Percentiles rank a stretch among this genome's conserved stretches.
phyloP scores from a whole-genome alignment of 805 yeast genomes.

The Sugiyamaella mastotermitis region DNA sequence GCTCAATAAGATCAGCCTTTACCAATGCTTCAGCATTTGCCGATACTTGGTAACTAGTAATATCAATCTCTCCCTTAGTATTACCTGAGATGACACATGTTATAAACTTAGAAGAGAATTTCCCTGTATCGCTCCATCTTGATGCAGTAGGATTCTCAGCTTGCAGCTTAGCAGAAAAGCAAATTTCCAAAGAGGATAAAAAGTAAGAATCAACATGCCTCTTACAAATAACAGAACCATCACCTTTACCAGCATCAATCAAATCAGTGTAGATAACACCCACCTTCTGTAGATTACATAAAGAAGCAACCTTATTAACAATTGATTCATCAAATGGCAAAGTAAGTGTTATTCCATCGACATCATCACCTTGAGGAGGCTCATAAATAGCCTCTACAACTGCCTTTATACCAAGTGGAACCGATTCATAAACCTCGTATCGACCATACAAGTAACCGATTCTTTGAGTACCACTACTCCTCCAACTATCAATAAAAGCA shows the following conservation, averaged over 20 bases:
- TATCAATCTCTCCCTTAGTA: slow-evolving; percentile 78
- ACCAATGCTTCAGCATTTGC: slow-evolving; percentile 83
- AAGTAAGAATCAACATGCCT: slow-evolving; percentile 91
- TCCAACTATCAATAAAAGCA: slow-evolving; percentile 86
- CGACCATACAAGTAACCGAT: slow-evolving; percentile 79
- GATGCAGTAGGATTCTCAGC: slow-evolving; percentile 53
- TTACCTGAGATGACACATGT: slow-evolving; percentile 96
- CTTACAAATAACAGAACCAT: slow-evolving; percentile 87
- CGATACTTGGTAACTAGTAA: slow-evolving; percentile 84
- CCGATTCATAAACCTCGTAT: slow-evolving; percentile 70
- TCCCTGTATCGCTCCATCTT: slow-evolving; percentile 56
- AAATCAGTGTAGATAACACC: slow-evolving; percentile 90
- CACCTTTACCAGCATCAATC: slow-evolving; percentile 76
- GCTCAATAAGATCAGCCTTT: slow-evolving; percentile 75
- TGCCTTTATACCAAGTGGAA: slow-evolving; percentile 91
- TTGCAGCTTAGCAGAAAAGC: slow-evolving; percentile 80
- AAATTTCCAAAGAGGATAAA: slow-evolving; percentile 77
- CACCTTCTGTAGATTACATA: slow-evolving; percentile 60
- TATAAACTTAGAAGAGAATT: slow-evolving; percentile 81
- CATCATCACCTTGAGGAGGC: slow-evolving; percentile 81
- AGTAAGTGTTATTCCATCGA: slow-evolving; percentile 74
- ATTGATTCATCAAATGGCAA: slow-evolving; percentile 42
- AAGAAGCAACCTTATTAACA: slow-evolving; percentile 48
- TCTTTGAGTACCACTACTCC: slow-evolving; percentile 81
- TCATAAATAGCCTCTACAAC: slow-evolving; percentile 92